These are phyloP conservation scores for Diplocarpon rosae DNA, from an alignment of 2,329 filamentous ascomycete genomes.

Conservation along the genomic window DNA sequence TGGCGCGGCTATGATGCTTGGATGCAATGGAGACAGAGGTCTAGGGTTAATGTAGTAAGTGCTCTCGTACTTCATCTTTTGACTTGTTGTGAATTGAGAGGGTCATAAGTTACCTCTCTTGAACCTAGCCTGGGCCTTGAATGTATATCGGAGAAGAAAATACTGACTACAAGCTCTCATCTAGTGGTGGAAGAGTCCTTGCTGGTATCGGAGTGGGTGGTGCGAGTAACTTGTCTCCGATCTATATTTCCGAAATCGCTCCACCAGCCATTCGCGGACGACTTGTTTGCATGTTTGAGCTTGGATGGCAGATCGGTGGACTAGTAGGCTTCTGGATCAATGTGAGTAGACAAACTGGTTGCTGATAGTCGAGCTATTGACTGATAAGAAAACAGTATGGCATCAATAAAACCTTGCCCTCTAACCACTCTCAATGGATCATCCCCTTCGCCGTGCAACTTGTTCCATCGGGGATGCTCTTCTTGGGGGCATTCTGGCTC, in stretches of 20 bases:
- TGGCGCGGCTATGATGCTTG: slow-evolving; percentile 63
- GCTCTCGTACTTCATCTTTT: no score
- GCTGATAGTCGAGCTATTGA: no score
- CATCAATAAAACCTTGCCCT: slow-evolving; percentile 37
- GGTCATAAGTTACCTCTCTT: no score
- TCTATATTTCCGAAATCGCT: slow-evolving; percentile 49
- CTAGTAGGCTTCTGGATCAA: slow-evolving; percentile 57
- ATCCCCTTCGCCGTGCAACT: slow-evolving; percentile 54
- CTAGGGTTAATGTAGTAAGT: slow-evolving; percentile 46
- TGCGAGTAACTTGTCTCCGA: slow-evolving; percentile 51
- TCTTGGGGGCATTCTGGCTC: slow-evolving; percentile 46
- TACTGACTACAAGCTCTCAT: no score
- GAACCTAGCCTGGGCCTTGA: no score
- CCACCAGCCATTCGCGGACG: slow-evolving; percentile 54
- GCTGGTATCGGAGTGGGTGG: slow-evolving; percentile 54
- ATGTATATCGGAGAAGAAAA: no score
- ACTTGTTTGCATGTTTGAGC: slow-evolving; percentile 55
- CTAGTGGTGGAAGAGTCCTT: slow-evolving; percentile 44
- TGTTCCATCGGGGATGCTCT: slow-evolving; percentile 52
- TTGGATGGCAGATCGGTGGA: slow-evolving; percentile 54
- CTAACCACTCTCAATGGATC: slow-evolving; percentile 46
- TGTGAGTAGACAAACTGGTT: slow-evolving; percentile 12
- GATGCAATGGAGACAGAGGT: slow-evolving; percentile 47
- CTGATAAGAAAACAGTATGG: slow-evolving; percentile 27
- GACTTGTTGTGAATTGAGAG: no score